Percentiles rank a stretch among this genome's conserved stretches.
Conservation (phyloP, 2,329 filamentous ascomycete genomes). For the Alternaria metachromatica region DNA sequence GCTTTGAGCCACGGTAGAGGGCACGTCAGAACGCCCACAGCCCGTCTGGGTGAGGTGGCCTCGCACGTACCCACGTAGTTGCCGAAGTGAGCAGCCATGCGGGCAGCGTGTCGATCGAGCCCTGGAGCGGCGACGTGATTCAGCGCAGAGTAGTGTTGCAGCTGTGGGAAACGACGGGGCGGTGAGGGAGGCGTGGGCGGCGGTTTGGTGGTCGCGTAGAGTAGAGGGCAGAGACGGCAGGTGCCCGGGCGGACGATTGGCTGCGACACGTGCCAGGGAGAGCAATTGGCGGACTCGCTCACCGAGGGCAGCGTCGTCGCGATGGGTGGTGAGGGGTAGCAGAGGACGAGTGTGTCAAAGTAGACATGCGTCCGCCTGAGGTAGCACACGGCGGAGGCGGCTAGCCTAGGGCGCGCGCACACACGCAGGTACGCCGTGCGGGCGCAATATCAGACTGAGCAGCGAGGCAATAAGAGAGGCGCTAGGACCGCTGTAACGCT, state of each 20-base stretch:
- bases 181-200: neutral
- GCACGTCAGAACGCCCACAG: conserved; percentile 13
- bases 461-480: conserved; percentile 7
- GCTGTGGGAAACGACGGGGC: neutral
- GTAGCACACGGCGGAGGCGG: conserved; percentile 27
- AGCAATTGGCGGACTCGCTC: neutral
- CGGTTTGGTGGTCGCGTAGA: conserved; percentile 2
- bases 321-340: conserved; percentile 4
- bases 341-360: conserved; percentile 8
- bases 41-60: conserved; percentile 10
- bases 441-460: conserved; percentile 5
- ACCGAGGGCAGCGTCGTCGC: neutral
- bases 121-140: conserved; percentile 27
- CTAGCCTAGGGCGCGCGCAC: conserved; percentile 7
- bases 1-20: conserved; percentile 9
- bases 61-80: conserved; percentile 39
- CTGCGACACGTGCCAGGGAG: neutral
- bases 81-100: conserved; percentile 42
- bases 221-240: neutral
- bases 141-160: neutral
- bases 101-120: conserved; percentile 31
- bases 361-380: conserved; percentile 22
- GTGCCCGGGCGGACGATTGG: conserved; percentile 18
- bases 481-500: conserved; percentile 25
- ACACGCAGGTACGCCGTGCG: conserved; percentile 38